Conservation (phyloP, 2,329 filamentous ascomycete genomes). For the Fusarium sp. region DNA sequence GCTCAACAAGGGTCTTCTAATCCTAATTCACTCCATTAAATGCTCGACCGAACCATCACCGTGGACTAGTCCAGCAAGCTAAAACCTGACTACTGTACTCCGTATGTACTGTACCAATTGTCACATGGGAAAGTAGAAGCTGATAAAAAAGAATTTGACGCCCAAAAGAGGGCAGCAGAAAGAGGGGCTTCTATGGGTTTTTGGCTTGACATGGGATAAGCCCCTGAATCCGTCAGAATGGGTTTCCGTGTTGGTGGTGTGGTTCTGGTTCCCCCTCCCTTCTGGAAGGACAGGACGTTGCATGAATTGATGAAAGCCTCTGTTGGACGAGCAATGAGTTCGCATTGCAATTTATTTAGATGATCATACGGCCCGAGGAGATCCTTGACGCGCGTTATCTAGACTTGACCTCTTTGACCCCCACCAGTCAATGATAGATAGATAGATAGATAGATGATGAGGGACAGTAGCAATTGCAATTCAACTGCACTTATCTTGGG, state of each 20-base stretch:
- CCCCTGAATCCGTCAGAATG: constrained; percentile 42
- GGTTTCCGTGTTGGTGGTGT: constrained; percentile 32
- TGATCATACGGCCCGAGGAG: constrained; percentile 16
- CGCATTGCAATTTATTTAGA: not conserved
- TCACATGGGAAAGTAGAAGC: constrained; percentile 21
- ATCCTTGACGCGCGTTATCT: constrained; percentile 16
- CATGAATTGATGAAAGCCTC: constrained; percentile 29
- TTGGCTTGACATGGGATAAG: constrained; percentile 36
- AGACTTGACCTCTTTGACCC: not conserved
- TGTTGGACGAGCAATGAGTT: not conserved
- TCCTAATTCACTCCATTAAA: not conserved
- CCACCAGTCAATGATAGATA: not conserved
- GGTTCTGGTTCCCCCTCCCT: constrained; percentile 33
- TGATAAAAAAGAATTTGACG: constrained; percentile 15
- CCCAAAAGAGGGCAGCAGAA: constrained; percentile 21
- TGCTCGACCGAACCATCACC: not conserved
- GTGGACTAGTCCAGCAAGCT: not conserved
- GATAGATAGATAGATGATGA: too few relatives aligned
- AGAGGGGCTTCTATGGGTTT: constrained; percentile 9
- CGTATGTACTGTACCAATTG: not conserved
- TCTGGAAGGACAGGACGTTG: constrained; percentile 32
- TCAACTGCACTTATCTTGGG: constrained; percentile 7
- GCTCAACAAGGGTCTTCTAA: constrained; percentile 33
- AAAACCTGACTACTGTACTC: not conserved
- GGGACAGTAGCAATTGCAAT: not conserved